Percentiles rank a stretch among this genome's conserved stretches.
These are phyloP conservation scores for Aspergillus niger DNA, from an alignment of 2,329 filamentous ascomycete species.

Conservation along the genomic window DNA sequence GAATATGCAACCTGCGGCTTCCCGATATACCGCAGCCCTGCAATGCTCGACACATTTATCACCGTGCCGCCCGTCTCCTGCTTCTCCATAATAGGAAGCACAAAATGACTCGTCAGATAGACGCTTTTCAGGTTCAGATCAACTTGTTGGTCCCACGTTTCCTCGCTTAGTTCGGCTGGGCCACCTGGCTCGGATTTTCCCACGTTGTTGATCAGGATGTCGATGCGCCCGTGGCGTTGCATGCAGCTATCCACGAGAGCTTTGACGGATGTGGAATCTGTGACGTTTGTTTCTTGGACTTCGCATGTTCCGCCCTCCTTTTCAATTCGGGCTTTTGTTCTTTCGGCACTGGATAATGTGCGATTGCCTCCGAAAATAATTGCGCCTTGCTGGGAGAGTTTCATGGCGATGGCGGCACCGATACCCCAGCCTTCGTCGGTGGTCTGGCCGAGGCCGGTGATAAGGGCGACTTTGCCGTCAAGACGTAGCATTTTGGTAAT, in stretches of 20 bases:
- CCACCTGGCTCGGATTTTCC: slow-evolving; percentile 58
- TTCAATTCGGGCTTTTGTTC: slow-evolving; percentile 45
- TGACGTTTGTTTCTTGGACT: slow-evolving; percentile 54
- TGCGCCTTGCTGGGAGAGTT: slow-evolving; percentile 53
- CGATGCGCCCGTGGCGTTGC: slow-evolving; percentile 56
- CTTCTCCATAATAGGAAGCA: slow-evolving; percentile 29
- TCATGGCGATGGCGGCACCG: slow-evolving; percentile 53
- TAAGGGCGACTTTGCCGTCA: slow-evolving; percentile 27
- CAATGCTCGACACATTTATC: slow-evolving; percentile 55
- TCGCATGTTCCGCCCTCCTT: slow-evolving; percentile 37
- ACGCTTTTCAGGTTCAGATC: slow-evolving; percentile 60
- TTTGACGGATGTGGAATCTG: slow-evolving; percentile 55
- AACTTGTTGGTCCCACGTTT: slow-evolving; percentile 56
- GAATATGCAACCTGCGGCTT: slow-evolving; percentile 59
- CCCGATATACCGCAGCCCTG: slow-evolving; percentile 55
- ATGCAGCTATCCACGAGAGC: slow-evolving; percentile 55
- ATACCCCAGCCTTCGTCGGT: slow-evolving; percentile 52
- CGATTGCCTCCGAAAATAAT: slow-evolving; percentile 55
- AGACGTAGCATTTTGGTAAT: slow-evolving; percentile 26
- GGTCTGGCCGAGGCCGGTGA: slow-evolving; percentile 39
- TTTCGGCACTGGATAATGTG: slow-evolving; percentile 43
- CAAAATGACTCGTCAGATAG: slow-evolving; percentile 53
- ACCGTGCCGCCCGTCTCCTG: slow-evolving; percentile 41
- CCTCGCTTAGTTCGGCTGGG: slow-evolving; percentile 53
- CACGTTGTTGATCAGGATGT: slow-evolving; percentile 64